Percentiles rank a stretch among this genome's conserved stretches.
These are phyloP conservation scores for Neurospora hispaniola DNA, from an alignment of 495 filamentous ascomycete genomes.

Conservation along the genomic window DNA sequence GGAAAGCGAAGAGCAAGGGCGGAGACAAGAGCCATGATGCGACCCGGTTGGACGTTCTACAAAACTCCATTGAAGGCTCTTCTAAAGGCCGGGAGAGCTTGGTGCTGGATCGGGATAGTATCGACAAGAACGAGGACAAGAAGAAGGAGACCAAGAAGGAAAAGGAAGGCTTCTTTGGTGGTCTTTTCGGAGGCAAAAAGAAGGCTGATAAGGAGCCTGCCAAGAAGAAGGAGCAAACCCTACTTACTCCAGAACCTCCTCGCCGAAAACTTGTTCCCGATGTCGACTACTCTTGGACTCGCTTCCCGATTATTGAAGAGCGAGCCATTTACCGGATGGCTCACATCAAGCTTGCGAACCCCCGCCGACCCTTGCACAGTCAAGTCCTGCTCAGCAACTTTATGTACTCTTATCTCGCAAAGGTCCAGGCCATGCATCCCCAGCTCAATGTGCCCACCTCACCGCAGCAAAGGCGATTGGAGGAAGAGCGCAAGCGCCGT, in stretches of 20 bases:
- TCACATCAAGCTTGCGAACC: slow-evolving; percentile 97
- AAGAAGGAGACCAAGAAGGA: slow-evolving; percentile 90
- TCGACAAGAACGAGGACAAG: slow-evolving; percentile 72
- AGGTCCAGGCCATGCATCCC: slow-evolving; percentile 97
- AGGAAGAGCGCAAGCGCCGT: slow-evolving; percentile 52
- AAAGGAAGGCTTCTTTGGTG: slow-evolving; percentile 72
- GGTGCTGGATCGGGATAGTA: slow-evolving; percentile 62
- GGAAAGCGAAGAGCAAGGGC: slow-evolving; percentile 44
- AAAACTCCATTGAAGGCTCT: slow-evolving; percentile 62
- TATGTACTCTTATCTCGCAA: slow-evolving; percentile 98
- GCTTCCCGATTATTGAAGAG: slow-evolving; percentile 93
- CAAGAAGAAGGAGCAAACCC: slow-evolving; percentile 62
- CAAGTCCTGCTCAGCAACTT: slow-evolving; percentile 98
- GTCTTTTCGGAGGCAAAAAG: slow-evolving; percentile 81
- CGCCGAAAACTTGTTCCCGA: slow-evolving; percentile 64
- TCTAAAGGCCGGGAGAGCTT: slow-evolving; percentile 71
- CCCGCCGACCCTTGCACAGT: slow-evolving; percentile 80
- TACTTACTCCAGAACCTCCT: slow-evolving; percentile 72
- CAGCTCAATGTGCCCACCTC: slow-evolving; percentile 69
- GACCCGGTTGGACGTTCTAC: slow-evolving; percentile 69
- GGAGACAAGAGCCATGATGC: slow-evolving; percentile 57
- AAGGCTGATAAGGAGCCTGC: slow-evolving; percentile 53
- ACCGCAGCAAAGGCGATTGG: slow-evolving; percentile 49
- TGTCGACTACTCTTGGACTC: slow-evolving; percentile 88
- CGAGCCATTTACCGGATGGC: slow-evolving; percentile 97